phyloP scores from a whole-genome alignment of 805 yeast genomes.

The Candida hispaniensis region DNA sequence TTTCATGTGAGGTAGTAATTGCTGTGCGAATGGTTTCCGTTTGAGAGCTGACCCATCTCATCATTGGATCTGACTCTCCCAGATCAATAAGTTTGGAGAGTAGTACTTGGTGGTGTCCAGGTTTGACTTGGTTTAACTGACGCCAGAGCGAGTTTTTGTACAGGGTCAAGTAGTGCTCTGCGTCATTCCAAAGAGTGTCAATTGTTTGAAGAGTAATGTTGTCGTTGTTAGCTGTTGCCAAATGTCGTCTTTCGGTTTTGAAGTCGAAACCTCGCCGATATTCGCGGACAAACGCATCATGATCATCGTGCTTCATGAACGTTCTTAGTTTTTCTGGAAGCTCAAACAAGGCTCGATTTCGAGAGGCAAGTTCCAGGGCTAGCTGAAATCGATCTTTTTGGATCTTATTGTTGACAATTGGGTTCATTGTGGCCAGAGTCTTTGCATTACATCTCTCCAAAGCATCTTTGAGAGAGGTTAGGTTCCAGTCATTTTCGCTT shows the following conservation, averaged over 20 bases:
- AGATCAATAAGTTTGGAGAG: too few species aligned
- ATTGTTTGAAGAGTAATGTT: slow-evolving; percentile 29
- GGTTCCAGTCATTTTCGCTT: slow-evolving; percentile 27
- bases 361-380: slow-evolving; percentile 42
- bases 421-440: slow-evolving; percentile 46
- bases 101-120: too few species aligned
- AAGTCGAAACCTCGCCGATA: slow-evolving; percentile 41
- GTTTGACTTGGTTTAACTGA: too few species aligned
- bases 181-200: slow-evolving; percentile 45
- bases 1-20: too few species aligned
- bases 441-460: slow-evolving; percentile 42
- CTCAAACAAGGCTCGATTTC: slow-evolving; percentile 44
- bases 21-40: too few species aligned
- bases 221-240: slow-evolving; percentile 3
- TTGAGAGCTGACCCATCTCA: too few species aligned
- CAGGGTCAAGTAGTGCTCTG: slow-evolving; percentile 41
- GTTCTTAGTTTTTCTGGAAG: slow-evolving; percentile 41
- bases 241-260: slow-evolving; percentile 7
- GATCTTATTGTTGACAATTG: slow-evolving; percentile 42
- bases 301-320: slow-evolving; percentile 41
- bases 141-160: slow-evolving; percentile 37
- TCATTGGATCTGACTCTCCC: too few species aligned
- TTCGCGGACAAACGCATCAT: slow-evolving; percentile 45
- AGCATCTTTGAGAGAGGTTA: slow-evolving; percentile 29
- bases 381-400: slow-evolving; percentile 40